Evolutionary conservation across 805 yeast species (phyloP).

Genomic region (Priceomyces fermenticarens): DNA sequence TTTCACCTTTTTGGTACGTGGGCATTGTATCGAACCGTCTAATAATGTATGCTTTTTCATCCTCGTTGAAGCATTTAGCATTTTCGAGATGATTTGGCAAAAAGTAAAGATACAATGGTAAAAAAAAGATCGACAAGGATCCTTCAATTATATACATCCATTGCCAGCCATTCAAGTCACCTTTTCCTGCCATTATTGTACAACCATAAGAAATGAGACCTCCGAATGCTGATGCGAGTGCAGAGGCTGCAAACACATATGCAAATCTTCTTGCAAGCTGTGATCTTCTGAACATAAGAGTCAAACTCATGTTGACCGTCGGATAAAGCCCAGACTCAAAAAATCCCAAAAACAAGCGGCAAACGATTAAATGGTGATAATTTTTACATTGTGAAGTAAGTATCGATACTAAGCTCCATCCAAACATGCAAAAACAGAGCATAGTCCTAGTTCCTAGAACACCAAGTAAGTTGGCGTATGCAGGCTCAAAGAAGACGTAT

Average conservation of each 20-base stretch:
- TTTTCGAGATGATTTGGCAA: constrained; percentile 40
- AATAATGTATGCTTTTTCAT: constrained; percentile 33
- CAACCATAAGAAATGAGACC: constrained; percentile 36
- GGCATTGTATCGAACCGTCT: constrained; percentile 33
- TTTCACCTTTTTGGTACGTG: constrained; percentile 29
- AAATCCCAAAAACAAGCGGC: constrained; percentile 49
- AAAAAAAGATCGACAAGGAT: constrained; percentile 36
- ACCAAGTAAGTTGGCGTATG: constrained; percentile 28
- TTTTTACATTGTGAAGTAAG: constrained; percentile 10
- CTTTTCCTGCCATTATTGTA: neutral
- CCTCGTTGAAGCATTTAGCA: constrained; percentile 37
- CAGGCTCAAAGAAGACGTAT: constrained; percentile 42
- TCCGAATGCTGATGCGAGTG: constrained; percentile 55
- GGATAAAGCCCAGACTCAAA: constrained; percentile 54
- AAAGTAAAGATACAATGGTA: constrained; percentile 29
- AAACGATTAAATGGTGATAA: constrained; percentile 43
- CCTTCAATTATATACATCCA: constrained; percentile 51
- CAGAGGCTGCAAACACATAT: constrained; percentile 48
- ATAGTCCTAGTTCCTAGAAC: constrained; percentile 32
- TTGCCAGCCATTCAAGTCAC: constrained; percentile 38
- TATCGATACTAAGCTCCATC: constrained; percentile 34
- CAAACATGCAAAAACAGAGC: constrained; percentile 24
- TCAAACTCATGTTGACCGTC: constrained; percentile 36
- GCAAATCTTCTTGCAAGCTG: constrained; percentile 18
- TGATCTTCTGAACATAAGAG: constrained; percentile 12